Base-by-base conservation (phyloP, 345 rosid genomes). In the Linum usitatissimum region DNA sequence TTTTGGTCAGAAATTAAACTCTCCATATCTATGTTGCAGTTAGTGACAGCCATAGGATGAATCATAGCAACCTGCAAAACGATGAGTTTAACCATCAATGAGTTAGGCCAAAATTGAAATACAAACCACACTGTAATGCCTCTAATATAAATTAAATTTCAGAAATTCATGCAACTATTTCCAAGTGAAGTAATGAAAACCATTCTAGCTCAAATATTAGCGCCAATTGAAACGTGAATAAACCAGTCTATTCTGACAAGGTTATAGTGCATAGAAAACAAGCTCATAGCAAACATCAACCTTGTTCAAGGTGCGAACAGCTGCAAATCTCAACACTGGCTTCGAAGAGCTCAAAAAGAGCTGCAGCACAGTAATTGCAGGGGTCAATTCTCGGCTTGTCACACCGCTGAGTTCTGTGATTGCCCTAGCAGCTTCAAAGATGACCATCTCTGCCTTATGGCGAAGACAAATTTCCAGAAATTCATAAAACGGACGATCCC, bases 1-100 rank as follows among this genome's bases (percentile, higher is more conserved):
- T 93, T 93, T 77, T 92, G 98, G 70, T 92, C 98, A 64, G 98
- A 84, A 59, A 92, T 92, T 73, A 92, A 79, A 71, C 95, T 92
- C 83, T 92, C 98, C 98, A 92, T 92, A 66, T 92, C 98, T 75
- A 92, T 90, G 70, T 92, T 92, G 88, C 99, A 93, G 86, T 84
- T 93, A 68, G 97, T 87, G 63, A 93, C 94, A 60, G 97, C 97
- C 97, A 90, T 85, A 53, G 99, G 99, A 84, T 93, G 99, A 31
- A 91, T 87, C 99, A 93, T 87, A 51, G 99, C 96, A 78, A 93
- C 99, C 99, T 93, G 84, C 61, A 71, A 68, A 61, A 66, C 5
- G 38, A 4, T 13, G 56, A 18, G 14, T 5, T 18, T 18, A 1
- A 55, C 12, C 12, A 19, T 18, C 12, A 55, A 55, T 19, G 59